Evolutionary conservation across 129 eudicot genomes (phyloP), one percentile per base, ranked within the genome.

Genomic region (Heracleum sosnowskyi): DNA sequence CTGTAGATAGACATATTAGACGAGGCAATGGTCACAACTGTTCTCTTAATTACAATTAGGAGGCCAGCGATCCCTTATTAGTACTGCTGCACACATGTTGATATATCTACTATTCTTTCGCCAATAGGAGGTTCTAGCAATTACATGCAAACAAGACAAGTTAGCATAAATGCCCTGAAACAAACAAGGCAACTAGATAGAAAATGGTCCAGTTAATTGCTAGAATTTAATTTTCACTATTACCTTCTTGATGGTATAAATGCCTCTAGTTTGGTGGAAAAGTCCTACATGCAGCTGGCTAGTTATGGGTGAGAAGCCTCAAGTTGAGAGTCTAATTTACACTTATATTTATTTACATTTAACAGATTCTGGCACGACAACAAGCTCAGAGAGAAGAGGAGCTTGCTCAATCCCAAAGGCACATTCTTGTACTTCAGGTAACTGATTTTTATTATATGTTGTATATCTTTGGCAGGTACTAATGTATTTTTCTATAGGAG

Each of bases 361-460:
- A 53, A 57, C 90, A 96, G 99, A 83, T 96, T 83, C 91, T 96
- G 88, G 99, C 99, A 16, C 87, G 99, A 85, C 99, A 96, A 83
- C 99, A 96, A 87, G 99, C 99, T 82, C 99, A 96, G 84, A 89
- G 99, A 85, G 99, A 96, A 83, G 99, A 96, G 83, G 97, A 96
- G 91, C 90, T 96, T 74, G 88, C 97, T 76, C 99, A 96, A 73
- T 87, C 99, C 35, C 99, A 96, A 63, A 84, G 99, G 72, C 99
- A 96, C 78, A 96, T 96, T 84, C 97, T 96, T 84, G 99, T 91
- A 60, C 99, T 96, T 83, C 99, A 96, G 83, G 99, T 96, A 78
- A 81, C 90, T 83, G 39, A 20, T 44, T n/a, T 35, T 35, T 75
- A 57, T 66, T 64, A 44, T 78, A n/a, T 13, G 31, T 74, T 49